These are phyloP conservation scores for Eutrema japonicum DNA, from an alignment of 345 rosid species.

Conservation along the genomic window DNA sequence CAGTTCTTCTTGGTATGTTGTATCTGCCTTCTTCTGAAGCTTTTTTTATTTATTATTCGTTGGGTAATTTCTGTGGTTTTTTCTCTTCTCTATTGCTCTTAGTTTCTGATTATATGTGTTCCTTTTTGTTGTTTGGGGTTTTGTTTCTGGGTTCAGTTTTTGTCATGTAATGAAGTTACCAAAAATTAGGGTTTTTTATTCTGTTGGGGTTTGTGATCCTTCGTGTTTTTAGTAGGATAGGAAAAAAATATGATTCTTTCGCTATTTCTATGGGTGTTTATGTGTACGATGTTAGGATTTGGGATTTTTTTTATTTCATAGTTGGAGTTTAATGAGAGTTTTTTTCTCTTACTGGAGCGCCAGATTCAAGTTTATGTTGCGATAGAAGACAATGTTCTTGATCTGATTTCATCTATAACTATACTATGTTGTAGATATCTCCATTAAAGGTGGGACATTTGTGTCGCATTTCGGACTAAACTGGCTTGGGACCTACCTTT, in stretches of 20 bases:
- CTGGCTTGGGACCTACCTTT: constrained; percentile 64
- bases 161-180: constrained; percentile 10
- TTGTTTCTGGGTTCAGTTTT: constrained; percentile 9
- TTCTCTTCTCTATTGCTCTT: not conserved
- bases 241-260: not conserved
- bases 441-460: constrained; percentile 29
- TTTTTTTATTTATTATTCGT: not conserved
- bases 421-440: constrained; percentile 31
- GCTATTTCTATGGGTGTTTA: not conserved
- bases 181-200: constrained; percentile 44
- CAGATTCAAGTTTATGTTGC: constrained; percentile 15
- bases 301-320: constrained; percentile 6
- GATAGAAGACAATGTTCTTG: not conserved
- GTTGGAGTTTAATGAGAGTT: not conserved
- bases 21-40: not conserved
- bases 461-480: constrained; percentile 28
- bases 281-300: constrained; percentile 2
- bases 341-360: not conserved
- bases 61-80: not conserved
- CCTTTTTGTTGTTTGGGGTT: not conserved
- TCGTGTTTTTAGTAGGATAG: not conserved
- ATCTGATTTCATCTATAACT: constrained; percentile 7
- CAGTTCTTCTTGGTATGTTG: constrained; percentile 41
- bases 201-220: not conserved
- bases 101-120: not conserved